Conservation (phyloP, 2,329 filamentous ascomycete species). For the Sclerotinia glacialis region DNA sequence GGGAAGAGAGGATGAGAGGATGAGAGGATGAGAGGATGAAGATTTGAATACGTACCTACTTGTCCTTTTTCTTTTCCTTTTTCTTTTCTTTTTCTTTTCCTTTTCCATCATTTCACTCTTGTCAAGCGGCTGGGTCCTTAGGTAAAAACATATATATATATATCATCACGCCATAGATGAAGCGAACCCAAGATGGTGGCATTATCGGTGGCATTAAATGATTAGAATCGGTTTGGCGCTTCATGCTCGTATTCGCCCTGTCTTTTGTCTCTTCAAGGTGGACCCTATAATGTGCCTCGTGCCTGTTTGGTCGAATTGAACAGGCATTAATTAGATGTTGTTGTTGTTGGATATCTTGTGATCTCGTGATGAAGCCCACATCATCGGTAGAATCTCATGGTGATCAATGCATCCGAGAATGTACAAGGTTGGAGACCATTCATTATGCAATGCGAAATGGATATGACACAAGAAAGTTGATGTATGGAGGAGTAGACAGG, state of each 20-base stretch:
- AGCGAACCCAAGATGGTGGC: neutral
- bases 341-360: slow-evolving; percentile 4
- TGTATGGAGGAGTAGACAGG: neutral
- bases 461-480: neutral
- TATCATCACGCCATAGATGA: neutral
- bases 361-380: slow-evolving; percentile 10
- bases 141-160: no score
- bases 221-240: neutral
- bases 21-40: neutral
- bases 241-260: slow-evolving; percentile 8
- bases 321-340: neutral
- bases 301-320: neutral
- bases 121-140: no score
- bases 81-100: no score
- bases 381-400: neutral
- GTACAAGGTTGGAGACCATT: neutral
- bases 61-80: neutral
- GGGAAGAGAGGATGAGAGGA: no score
- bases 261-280: neutral
- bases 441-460: neutral
- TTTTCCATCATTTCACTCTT: no score
- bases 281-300: neutral
- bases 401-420: neutral
- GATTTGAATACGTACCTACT: neutral
- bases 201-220: slow-evolving; percentile 5